Conservation (phyloP, 2,329 filamentous ascomycete genomes). For the Diaporthe vaccinii region DNA sequence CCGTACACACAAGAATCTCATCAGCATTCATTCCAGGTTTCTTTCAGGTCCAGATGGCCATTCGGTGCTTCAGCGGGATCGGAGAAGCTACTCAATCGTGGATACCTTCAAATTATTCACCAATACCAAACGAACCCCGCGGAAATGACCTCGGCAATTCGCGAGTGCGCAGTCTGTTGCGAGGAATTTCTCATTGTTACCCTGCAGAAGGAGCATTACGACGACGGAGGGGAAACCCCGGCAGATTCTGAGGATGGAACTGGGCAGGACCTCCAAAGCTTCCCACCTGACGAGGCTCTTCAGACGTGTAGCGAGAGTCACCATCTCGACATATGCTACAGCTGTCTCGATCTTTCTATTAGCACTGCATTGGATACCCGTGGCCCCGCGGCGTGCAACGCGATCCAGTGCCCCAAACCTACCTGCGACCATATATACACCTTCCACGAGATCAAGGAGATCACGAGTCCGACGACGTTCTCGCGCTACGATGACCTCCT, state of each 20-base stretch:
- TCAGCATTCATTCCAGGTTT: no score
- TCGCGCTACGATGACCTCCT: neutral
- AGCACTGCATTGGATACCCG: neutral
- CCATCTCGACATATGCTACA: neutral
- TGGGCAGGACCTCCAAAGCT: neutral
- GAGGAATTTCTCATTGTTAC: neutral
- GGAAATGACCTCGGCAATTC: neutral
- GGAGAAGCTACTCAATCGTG: no score
- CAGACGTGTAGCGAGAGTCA: neutral
- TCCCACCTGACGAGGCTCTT: neutral
- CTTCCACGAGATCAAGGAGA: neutral
- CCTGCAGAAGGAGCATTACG: neutral
- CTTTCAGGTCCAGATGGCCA: no score
- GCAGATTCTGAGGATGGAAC: neutral
- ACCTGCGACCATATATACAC: neutral
- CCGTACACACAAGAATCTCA: no score
- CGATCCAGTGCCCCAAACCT: neutral
- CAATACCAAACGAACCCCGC: no score
- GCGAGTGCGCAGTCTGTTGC: neutral
- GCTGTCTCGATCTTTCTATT: neutral
- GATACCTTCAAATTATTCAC: no score
- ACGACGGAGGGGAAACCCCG: neutral
- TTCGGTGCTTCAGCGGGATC: no score
- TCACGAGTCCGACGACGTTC: neutral
- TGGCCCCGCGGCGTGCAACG: neutral